Evolutionary conservation across 495 filamentous ascomycete genomes (phyloP).

Genomic region (Tuber magnatum): DNA sequence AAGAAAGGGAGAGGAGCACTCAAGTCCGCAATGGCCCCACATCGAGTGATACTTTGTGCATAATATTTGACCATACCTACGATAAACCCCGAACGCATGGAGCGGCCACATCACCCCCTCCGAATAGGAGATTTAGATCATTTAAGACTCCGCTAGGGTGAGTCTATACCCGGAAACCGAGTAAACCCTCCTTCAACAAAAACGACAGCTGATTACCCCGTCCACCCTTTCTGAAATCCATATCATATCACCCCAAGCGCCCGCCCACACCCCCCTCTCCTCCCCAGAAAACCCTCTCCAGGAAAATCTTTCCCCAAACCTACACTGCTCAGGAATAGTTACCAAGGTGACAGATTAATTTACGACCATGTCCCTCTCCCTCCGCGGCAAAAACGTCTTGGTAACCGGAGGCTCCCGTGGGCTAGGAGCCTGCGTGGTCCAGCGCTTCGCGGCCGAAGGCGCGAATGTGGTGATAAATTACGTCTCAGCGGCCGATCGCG

Average conservation of each 20-base stretch:
- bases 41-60: neutral
- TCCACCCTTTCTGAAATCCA: neutral
- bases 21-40: neutral
- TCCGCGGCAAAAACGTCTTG: conserved; percentile 58
- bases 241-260: conserved; percentile 4
- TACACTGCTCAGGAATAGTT: neutral
- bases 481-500: conserved; percentile 49
- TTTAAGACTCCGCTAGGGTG: neutral
- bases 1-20: too few relatives aligned
- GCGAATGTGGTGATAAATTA: conserved; percentile 68
- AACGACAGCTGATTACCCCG: neutral
- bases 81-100: neutral
- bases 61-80: neutral
- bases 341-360: neutral
- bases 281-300: neutral
- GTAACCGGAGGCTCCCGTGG: conserved; percentile 66
- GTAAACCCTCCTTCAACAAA: neutral
- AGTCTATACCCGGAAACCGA: neutral
- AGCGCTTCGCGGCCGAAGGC: conserved; percentile 61
- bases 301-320: too few relatives aligned
- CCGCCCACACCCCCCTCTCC: neutral
- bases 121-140: neutral
- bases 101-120: neutral
- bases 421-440: conserved; percentile 56
- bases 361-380: conserved; percentile 52